Evolutionary conservation across 2,329 filamentous ascomycete genomes (phyloP), one percentile per base, ranked within the genome.

Genomic region (Botrytis pseudocinerea): DNA sequence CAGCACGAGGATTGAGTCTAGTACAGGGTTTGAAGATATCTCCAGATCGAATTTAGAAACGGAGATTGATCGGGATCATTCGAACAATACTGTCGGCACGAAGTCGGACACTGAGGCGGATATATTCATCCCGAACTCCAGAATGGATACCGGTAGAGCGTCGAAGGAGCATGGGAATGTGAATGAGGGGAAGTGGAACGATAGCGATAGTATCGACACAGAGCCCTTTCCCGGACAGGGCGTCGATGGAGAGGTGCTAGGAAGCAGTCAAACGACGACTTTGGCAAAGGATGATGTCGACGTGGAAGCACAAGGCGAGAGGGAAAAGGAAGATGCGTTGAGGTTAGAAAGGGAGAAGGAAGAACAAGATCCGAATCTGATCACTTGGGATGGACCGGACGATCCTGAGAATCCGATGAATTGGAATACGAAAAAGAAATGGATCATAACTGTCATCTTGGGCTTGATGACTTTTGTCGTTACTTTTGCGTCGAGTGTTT

Each of bases 391-490:
- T 69, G 73, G 73, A 28, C 74, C 74, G 8, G 61, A 73, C 28
- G 73, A 74, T 22, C 71, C 71, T 22, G 73, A 73, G 8, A 73
- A 74, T 38, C 73, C 73, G 9, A 70, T 73, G 73, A 74, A 74
- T n/a, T 79, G 76, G 76, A 64, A 76, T 0, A n/a, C n/a, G 10
- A 72, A 62, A 12, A 79, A 78, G 74, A 80, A 77, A 68, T 77
- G 76, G 76, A 57, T 74, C 0, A 60, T 78, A 22, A 79, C 78
- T 8, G 51, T 77, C 32, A 66, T 75, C 7, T 80, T 80, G 22
- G 81, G 82, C 25, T 51, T 78, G 38, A 77, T 76, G 59, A 70
- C 78, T 79, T 66, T 84, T 48, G 82, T 80, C 16, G 82, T 84
- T 42, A 80, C 83, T 1, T 77, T 84, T 40, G 78, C 79, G 4